Base-by-base conservation (phyloP, 2,329 filamentous ascomycete genomes). In the Nothophaeocryptopus gaeumannii region DNA sequence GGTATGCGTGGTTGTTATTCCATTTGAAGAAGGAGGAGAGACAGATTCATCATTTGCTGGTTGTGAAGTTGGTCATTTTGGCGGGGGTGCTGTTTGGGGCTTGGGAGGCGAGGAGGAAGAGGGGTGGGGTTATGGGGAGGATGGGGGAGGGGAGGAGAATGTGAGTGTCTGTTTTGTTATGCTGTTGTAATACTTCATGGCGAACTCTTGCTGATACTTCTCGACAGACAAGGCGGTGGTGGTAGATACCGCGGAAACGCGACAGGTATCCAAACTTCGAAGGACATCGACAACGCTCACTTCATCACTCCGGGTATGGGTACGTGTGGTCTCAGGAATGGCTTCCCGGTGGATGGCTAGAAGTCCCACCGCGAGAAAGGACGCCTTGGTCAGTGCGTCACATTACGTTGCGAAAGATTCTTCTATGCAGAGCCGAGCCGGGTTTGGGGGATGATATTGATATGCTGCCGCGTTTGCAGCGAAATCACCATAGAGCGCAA, bases 1-100 rank as follows among this genome's bases (percentile, higher is more conserved):
- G 50, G 15, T 53, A 58, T 31, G 53, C 53, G 5, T 58, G 55
- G 55, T 41, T 58, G n/a, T 35, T 58, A 2, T 41, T 58, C 16
- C 37, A 48, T n/a, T 31, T 58, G 14, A 44, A 42, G 34, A 34
- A 42, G 20, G 31, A 52, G 9, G 16, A 54, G 10, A 40, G 53
- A 5, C 45, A 47, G 15, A 49, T 55, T n/a, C 55, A 58, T 11
- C 53, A 56, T 34, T 42, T 54, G 10, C 35, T 58, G 26, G 45
- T 52, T 11, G 53, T 53, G n/a, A 56, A 58, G 16, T 33, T 51
- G 13, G 38, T 46, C 10, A 58, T 54, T n/a, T 37, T 58, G 11
- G 41, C 20, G 8, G 51, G 51, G 14, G 30, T 54, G 5, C 34
- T 58, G 13, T 40, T 52, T 32, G 45, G 55, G 8, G 55, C 46